Evolutionary conservation across 352 stramenopile species (phyloP).

Genomic region (Phytophthora ramorum): DNA sequence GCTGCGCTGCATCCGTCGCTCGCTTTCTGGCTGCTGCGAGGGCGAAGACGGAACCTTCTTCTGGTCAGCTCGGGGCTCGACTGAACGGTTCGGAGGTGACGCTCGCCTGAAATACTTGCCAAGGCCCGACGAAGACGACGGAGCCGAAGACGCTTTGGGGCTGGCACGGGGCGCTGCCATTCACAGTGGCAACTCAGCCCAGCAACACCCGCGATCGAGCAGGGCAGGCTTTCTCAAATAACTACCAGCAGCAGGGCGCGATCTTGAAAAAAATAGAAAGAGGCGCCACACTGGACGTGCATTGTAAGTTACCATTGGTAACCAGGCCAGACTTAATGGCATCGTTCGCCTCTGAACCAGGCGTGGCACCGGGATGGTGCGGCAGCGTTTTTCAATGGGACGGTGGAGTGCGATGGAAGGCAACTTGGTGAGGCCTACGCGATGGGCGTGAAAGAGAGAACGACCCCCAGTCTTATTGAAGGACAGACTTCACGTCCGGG

Average conservation of each 20-base stretch:
- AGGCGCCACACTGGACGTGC: not conserved
- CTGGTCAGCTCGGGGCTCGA: slow-evolving; percentile 4
- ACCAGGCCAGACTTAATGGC: too few species aligned
- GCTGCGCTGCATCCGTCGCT: slow-evolving; percentile 37
- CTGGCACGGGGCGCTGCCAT: slow-evolving; percentile 17
- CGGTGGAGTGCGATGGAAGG: too few species aligned
- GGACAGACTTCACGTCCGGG: too few species aligned
- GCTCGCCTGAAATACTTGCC: slow-evolving; percentile 43
- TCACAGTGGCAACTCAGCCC: not conserved
- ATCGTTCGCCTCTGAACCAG: too few species aligned
- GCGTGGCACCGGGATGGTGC: not conserved
- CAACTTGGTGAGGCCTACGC: too few species aligned
- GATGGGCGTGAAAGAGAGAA: too few species aligned
- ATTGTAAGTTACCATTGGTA: not conserved
- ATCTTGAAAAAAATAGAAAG: slow-evolving; percentile 35
- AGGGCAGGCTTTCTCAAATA: slow-evolving; percentile 19
- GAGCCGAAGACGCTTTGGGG: slow-evolving; percentile 13
- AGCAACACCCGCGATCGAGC: slow-evolving; percentile 13
- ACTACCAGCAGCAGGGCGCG: not conserved
- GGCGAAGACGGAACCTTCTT: not conserved
- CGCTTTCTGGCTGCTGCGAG: slow-evolving; percentile 4
- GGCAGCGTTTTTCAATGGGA: not conserved
- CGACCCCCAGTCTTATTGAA: too few species aligned
- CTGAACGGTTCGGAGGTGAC: slow-evolving; percentile 8
- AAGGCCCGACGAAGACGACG: slow-evolving; percentile 26